These are phyloP conservation scores for Russula abietina DNA, from an alignment of 768 basidiomycete genomes.

Conservation along the genomic window DNA sequence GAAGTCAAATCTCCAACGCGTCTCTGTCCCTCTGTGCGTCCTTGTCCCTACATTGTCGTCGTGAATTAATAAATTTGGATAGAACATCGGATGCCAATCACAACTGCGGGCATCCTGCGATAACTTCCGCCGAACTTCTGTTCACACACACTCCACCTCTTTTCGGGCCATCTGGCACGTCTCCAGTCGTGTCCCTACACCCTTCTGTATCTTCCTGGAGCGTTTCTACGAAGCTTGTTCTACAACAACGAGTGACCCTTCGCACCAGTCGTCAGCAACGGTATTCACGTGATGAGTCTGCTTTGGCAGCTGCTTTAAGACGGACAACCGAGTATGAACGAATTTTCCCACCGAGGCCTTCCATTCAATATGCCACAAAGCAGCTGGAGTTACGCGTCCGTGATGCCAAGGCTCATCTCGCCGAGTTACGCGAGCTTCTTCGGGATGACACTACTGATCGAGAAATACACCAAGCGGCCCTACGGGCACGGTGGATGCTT, in stretches of 20 bases:
- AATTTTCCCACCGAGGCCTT: conserved; percentile 7
- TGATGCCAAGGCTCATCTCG: conserved; percentile 14
- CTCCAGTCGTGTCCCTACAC: background rate
- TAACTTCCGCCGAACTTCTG: conserved; percentile 4
- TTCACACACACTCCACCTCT: background rate
- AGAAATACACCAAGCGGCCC: conserved; percentile 3
- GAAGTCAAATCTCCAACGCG: background rate
- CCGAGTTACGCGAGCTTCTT: conserved; percentile 18
- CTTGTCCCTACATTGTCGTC: background rate
- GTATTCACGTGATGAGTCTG: conserved; percentile 18
- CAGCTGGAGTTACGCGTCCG: conserved; percentile 11
- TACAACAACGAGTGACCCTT: conserved; percentile 3
- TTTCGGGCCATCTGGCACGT: background rate
- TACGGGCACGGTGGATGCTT: conserved; percentile 22
- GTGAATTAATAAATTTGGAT: background rate
- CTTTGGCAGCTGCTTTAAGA: conserved; percentile 5
- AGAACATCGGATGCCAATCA: conserved; percentile 6
- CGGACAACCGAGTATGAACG: conserved; percentile 11
- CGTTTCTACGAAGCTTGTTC: background rate
- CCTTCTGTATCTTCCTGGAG: background rate
- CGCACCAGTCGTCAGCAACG: conserved; percentile 13
- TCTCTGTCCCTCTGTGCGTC: conserved; percentile 15
- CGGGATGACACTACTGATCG: conserved; percentile 12
- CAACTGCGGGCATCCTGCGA: background rate
- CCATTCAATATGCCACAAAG: conserved; percentile 5